Percentiles rank a stretch among this genome's conserved stretches.
Conservation (phyloP, 805 yeast species). For the Nakazawaea laoshanensis region DNA sequence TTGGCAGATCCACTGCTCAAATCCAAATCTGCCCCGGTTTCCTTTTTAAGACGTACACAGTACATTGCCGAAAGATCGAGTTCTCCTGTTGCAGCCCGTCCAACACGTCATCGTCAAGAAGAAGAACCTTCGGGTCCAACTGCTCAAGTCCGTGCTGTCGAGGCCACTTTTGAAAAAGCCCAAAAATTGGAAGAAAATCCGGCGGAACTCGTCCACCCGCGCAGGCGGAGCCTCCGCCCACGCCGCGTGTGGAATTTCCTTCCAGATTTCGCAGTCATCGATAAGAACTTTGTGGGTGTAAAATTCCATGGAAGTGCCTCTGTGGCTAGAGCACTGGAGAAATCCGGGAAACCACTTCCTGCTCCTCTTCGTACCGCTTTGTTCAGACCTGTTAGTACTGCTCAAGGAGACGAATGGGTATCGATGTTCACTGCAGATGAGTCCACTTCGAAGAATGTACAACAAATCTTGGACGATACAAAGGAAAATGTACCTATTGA, state of each 20-base stretch:
- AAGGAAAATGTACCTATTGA: conserved; percentile 37
- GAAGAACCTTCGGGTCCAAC: conserved; percentile 44
- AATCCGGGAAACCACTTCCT: conserved; percentile 26
- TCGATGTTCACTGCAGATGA: conserved; percentile 49
- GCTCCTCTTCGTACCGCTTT: conserved; percentile 40
- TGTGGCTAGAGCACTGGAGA: conserved; percentile 26
- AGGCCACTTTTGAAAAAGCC: conserved; percentile 65
- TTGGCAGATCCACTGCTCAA: conserved; percentile 68
- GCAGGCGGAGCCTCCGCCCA: conserved; percentile 63
- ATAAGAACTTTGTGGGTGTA: conserved; percentile 58
- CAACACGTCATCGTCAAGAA: conserved; percentile 13
- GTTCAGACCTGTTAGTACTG: conserved; percentile 65
- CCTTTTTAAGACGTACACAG: conserved; percentile 90
- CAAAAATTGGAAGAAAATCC: conserved; percentile 32
- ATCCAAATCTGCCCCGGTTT: conserved; percentile 17
- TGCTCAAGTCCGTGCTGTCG: conserved; percentile 60
- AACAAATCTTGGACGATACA: conserved; percentile 34
- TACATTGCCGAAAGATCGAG: conserved; percentile 50
- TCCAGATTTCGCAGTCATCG: conserved; percentile 90
- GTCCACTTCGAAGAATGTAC: conserved; percentile 22
- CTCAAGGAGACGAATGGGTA: conserved; percentile 69
- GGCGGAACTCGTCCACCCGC: conserved; percentile 61
- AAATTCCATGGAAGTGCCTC: conserved; percentile 57
- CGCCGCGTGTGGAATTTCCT: conserved; percentile 71
- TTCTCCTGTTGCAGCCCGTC: conserved; percentile 17